Evolutionary conservation across 2,329 filamentous ascomycete species (phyloP).

Genomic region (Fusarium agapanthi): DNA sequence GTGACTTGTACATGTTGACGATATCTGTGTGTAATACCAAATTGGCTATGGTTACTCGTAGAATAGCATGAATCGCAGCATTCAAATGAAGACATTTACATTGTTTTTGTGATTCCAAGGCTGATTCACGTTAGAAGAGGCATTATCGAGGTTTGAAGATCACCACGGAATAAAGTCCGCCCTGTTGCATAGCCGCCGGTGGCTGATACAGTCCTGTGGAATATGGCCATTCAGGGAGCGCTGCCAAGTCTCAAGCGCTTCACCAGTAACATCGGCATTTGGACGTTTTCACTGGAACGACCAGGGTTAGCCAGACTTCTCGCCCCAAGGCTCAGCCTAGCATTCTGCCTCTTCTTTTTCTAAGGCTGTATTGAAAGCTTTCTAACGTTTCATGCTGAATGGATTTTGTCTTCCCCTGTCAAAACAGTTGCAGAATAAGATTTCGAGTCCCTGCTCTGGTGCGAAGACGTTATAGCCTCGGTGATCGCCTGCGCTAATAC

Average conservation of each 20-base stretch:
- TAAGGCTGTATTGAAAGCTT: neutral
- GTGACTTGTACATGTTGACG: neutral
- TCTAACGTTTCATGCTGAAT: fast-evolving
- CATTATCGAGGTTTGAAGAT: neutral
- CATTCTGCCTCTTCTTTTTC: neutral
- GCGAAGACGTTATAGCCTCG: neutral
- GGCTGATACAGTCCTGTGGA: neutral
- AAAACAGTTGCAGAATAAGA: too few species aligned
- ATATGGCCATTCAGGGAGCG: neutral
- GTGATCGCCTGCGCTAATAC: neutral
- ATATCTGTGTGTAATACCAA: neutral
- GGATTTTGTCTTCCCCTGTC: fast-evolving
- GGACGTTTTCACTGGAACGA: neutral
- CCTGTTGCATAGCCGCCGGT: neutral
- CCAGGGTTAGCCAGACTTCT: neutral
- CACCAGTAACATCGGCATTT: neutral
- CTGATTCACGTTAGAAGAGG: neutral
- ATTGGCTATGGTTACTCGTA: too few species aligned
- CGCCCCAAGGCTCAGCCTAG: neutral
- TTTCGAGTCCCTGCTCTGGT: too few species aligned
- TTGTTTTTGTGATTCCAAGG: neutral
- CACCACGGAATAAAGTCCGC: neutral
- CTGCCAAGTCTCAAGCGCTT: neutral
- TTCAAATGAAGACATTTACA: neutral
- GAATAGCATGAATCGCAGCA: too few species aligned